Evolutionary conservation across 495 filamentous ascomycete genomes (phyloP), one percentile per base, ranked within the genome.

Genomic region (Penicillium bovifimosum): DNA sequence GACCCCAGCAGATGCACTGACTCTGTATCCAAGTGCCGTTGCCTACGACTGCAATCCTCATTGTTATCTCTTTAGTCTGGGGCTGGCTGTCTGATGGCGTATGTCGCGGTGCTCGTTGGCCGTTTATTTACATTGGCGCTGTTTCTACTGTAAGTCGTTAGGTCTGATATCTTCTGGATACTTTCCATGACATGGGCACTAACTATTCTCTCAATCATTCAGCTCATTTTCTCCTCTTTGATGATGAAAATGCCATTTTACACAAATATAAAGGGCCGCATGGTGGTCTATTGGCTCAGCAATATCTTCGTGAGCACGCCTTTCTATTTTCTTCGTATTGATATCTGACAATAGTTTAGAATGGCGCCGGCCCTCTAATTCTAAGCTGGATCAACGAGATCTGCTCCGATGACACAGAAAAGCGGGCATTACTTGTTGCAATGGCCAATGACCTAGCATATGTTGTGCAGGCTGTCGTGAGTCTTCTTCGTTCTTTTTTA

Each of bases 211-310:
- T 7, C 13, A 13, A 17, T 18, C 13, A 11, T 42, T 10, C 13
- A 68, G 60, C 41, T 70, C 24, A 38, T 70, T 10, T 67, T 72
- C 35, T 41, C 29, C 48, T 45, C 62, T 28, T 55, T 72, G 1
- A 35, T 72, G 46, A 62, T 57, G 1, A 55, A 72, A 39, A 61
- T 72, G 62, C 67, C 69, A 5, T 50, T 72, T 1, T 72, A 72
- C 41, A 50, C 49, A 9, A 54, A 71, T 27, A 66, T 73, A 20
- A 18, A 53, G 8, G 56, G 66, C 35, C 59, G 60, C 28, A 66
- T 27, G 46, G 58, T 53, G 14, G 62, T 69, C 24, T 64, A 65
- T 48, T 67, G 64, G 64, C 53, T 64, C 4, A 56, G 59, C 40
- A 50, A 54, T 13, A 61, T 59, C 14, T 58, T 61, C 13, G 60